Evolutionary conservation across 2,329 filamentous ascomycete species (phyloP).

Genomic region (Cladosporium austrohemisphaericum): DNA sequence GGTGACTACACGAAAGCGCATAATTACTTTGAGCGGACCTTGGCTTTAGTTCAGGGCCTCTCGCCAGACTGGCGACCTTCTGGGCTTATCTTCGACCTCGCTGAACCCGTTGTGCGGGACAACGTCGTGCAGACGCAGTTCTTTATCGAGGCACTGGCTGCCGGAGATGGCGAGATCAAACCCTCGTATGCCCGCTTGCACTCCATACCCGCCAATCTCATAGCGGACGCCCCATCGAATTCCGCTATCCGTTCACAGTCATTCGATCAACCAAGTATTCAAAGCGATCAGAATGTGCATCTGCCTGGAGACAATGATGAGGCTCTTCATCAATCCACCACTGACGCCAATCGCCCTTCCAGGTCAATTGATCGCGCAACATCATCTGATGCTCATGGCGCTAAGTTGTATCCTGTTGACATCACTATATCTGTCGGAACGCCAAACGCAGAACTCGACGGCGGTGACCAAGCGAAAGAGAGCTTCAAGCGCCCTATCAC

Average conservation of each 20-base stretch:
- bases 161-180: not conserved
- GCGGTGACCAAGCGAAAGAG: no score
- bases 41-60: conserved; percentile 20
- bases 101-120: conserved; percentile 14
- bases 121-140: conserved; percentile 16
- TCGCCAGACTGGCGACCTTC: conserved; percentile 15
- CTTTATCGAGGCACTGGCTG: not conserved
- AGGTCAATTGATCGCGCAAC: no score
- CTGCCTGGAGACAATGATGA: not conserved
- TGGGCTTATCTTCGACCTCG: conserved; percentile 25
- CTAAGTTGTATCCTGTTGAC: no score
- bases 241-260: not conserved
- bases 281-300: not conserved
- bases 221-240: conserved; percentile 25
- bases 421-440: no score
- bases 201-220: conserved; percentile 23
- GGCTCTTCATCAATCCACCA: not conserved
- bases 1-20: conserved; percentile 21
- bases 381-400: not conserved
- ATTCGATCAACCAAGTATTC: not conserved
- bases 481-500: no score
- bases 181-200: conserved; percentile 1
- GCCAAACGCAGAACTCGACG: no score
- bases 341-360: not conserved
- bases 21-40: conserved; percentile 23